A percentile compares a stretch with the other conserved stretches of the same genome.
Conservation (phyloP, 352 stramenopile species). For the Globisporangium spiculum region DNA sequence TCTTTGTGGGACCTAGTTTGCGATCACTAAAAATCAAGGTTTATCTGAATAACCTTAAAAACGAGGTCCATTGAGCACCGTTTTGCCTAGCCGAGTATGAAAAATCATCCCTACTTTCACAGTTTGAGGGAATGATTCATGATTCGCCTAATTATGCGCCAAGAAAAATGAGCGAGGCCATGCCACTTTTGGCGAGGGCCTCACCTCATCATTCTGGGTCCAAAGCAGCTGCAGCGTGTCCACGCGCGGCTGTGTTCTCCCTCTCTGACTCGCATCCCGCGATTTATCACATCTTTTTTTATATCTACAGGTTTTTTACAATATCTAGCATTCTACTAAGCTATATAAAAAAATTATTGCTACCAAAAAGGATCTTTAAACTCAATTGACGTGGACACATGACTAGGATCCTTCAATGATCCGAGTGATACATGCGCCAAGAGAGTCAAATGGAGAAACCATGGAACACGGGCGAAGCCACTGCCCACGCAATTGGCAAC, state of each 20-base stretch:
- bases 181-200: background rate
- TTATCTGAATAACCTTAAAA: background rate
- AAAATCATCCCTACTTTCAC: background rate
- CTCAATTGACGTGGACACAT: background rate
- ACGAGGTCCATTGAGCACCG: background rate
- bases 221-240: slow-evolving; percentile 7
- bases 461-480: slow-evolving; percentile 12
- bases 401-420: background rate
- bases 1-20: background rate
- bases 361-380: background rate
- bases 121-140: background rate
- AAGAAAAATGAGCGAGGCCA: background rate
- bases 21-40: background rate
- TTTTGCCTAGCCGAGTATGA: background rate
- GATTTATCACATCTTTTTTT: background rate
- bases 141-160: background rate
- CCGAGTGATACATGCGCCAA: background rate
- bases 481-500: background rate
- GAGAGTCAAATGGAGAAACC: background rate
- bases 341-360: background rate
- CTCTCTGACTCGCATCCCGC: background rate
- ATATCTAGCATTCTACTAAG: background rate
- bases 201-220: slow-evolving; percentile 4
- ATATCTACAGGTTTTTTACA: background rate
- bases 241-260: background rate